Evolutionary conservation across 257 asterid genomes (phyloP).

Genomic region (Cynanchum wilfordii): DNA sequence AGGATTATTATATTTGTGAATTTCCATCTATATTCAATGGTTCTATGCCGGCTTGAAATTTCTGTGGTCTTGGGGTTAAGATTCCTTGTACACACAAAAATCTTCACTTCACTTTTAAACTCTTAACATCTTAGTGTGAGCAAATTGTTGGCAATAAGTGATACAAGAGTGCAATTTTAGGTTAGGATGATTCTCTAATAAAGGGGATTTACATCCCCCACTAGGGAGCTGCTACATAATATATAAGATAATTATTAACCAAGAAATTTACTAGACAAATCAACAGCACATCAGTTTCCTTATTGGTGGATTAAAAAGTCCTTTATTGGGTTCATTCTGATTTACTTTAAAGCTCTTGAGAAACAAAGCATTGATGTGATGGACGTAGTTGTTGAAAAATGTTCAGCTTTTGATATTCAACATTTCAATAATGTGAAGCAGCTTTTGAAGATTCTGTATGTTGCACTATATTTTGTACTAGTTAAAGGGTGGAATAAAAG

Average conservation of each 20-base stretch:
- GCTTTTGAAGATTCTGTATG: not conserved
- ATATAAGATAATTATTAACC: not conserved
- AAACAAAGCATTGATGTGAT: not conserved
- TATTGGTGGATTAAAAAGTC: not conserved
- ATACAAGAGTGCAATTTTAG: not conserved
- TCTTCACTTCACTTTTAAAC: not conserved
- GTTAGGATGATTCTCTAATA: not conserved
- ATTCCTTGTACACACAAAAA: not conserved
- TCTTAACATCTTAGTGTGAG: not conserved
- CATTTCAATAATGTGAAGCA: not conserved
- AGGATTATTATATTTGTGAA: not conserved
- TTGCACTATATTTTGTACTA: not conserved
- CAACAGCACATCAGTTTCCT: not conserved
- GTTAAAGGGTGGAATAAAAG: not conserved
- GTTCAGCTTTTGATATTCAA: not conserved
- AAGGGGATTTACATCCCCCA: not conserved
- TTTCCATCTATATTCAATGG: not conserved
- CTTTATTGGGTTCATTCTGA: not conserved
- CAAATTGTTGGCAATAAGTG: not conserved
- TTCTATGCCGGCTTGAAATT: not conserved
- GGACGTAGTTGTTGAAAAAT: not conserved
- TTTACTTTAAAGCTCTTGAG: not conserved
- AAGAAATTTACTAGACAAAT: not conserved
- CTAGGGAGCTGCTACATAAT: not conserved
- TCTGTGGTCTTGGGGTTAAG: not conserved